Conservation (phyloP, 2,329 filamentous ascomycete species). For the Acarospora socialis region DNA sequence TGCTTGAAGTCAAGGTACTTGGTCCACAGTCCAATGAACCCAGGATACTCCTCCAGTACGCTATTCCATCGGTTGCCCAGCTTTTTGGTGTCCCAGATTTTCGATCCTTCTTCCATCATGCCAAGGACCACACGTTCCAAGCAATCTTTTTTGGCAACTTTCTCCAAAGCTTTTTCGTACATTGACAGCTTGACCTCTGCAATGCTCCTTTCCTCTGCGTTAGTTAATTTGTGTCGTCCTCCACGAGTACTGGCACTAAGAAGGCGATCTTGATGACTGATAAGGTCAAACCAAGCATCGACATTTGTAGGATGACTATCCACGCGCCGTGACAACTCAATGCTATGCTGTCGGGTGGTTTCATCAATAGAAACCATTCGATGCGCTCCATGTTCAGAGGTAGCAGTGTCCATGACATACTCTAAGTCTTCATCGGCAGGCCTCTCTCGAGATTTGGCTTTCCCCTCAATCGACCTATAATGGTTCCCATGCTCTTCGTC, state of each 20-base stretch:
- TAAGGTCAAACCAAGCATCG: conserved; percentile 62
- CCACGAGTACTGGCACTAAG: too few species aligned
- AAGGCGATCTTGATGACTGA: conserved; percentile 60
- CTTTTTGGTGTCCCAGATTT: conserved; percentile 54
- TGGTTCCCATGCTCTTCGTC: conserved; percentile 38
- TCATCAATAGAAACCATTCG: conserved; percentile 26
- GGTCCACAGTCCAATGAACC: conserved; percentile 55
- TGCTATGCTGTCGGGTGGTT: conserved; percentile 27
- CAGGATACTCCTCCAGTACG: conserved; percentile 40
- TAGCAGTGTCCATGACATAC: conserved; percentile 31
- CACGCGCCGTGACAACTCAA: conserved; percentile 49
- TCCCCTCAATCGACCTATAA: conserved; percentile 53
- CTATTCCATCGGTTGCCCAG: conserved; percentile 52
- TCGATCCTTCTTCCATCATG: conserved; percentile 59
- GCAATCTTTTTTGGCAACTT: conserved; percentile 33
- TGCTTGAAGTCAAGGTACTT: conserved; percentile 58
- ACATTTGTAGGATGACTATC: conserved; percentile 53
- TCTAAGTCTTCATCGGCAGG: conserved; percentile 36
- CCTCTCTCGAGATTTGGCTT: conserved; percentile 37
- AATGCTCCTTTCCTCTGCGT: conserved; percentile 51
- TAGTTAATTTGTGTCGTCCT: conserved; percentile 35
- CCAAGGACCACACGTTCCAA: conserved; percentile 50
- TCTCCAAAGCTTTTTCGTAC: conserved; percentile 59
- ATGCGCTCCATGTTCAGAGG: conserved; percentile 25
- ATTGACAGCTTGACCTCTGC: conserved; percentile 69